Base-by-base conservation (phyloP, 2,329 filamentous ascomycete genomes). In the Diaporthe vaccinii region DNA sequence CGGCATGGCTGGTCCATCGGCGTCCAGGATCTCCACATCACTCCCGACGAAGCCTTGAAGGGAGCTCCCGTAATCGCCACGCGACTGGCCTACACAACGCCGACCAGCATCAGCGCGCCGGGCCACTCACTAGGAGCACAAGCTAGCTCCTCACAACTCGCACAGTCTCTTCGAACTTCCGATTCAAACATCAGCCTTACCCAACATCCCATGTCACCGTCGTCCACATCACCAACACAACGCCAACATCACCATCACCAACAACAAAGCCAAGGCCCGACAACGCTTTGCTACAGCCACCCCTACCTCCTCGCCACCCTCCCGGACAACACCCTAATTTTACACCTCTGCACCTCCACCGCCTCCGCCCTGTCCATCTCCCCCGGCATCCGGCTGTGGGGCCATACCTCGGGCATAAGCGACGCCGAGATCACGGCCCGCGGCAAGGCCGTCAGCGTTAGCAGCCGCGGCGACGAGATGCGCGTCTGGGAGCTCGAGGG, bases 401-500 rank as follows among this genome's bases (percentile, higher is more conserved):
- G 96, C 10, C 96, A 98, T 81, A 98, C 96, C 0, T 97, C 95
- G 2, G 94, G 94, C 4, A 95, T 98, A 46, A 95, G 94, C 67
- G 93, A 94, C 44, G 95, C 94, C 10, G 93, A 97, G 80, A 94
- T 98, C 73, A 96, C 94, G 25, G 91, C 93, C 59, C 91, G 94
- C 51, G 95, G 95, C 25, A 97, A 96, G 83, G 96, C 95, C 0
- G 94, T 98, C 5, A 97, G 95, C n/a, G 93, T 98, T 69, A 97
- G 94, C 83, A 89, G 89, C 28, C 88, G 91, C n/a, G 95, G 95
- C 39, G 92, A 93, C 74, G 93, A 95, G 82, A 91, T 95, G 76
- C 91, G 95, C 9, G 91, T 98, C 8, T 98, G 96, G 96, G 95
- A 98, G 80, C 88, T 98, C 0, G 95, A 98, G 83, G 93, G 93